Evolutionary conservation across 331 rosid genomes (phyloP).

Genomic region (Malus hybrid): DNA sequence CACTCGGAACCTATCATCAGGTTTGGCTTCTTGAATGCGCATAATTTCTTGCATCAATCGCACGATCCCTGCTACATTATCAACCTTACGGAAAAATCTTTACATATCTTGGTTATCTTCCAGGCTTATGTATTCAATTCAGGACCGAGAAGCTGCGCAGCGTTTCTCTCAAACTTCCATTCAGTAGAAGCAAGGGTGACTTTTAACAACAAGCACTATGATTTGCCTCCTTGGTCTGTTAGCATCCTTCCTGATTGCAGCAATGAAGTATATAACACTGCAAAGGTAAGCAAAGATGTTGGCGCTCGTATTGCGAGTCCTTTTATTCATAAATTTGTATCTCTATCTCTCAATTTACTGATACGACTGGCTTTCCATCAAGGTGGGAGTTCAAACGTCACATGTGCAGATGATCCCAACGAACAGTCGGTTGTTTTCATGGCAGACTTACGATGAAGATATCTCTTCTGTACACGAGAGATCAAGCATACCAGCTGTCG

Average conservation of each 20-base stretch:
- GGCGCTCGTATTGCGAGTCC: neutral
- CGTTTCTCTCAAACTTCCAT: constrained; percentile 79
- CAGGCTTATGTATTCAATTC: constrained; percentile 85
- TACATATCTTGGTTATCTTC: constrained; percentile 15
- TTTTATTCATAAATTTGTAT: neutral
- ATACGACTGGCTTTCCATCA: constrained; percentile 18
- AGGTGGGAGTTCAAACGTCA: constrained; percentile 74
- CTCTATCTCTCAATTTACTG: constrained; percentile 6
- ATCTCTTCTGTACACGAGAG: constrained; percentile 55
- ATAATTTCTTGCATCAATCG: constrained; percentile 4
- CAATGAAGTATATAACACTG: constrained; percentile 64
- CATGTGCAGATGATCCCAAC: constrained; percentile 54
- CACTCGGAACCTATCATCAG: constrained; percentile 72
- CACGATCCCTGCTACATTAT: neutral
- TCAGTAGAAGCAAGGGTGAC: constrained; percentile 42
- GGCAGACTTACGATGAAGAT: constrained; percentile 88
- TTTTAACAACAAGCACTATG: constrained; percentile 60
- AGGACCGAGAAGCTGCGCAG: constrained; percentile 58
- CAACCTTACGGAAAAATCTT: constrained; percentile 1
- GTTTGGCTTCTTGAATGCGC: constrained; percentile 27
- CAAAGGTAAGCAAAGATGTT: constrained; percentile 45
- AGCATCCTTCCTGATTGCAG: constrained; percentile 97
- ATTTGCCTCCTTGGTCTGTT: constrained; percentile 93
- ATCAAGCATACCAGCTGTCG: constrained; percentile 46
- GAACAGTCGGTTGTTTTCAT: constrained; percentile 43